Percentiles rank a stretch among this genome's conserved stretches.
Conservation (phyloP, 139 green algal genomes). For the Coelastrella sp. region DNA sequence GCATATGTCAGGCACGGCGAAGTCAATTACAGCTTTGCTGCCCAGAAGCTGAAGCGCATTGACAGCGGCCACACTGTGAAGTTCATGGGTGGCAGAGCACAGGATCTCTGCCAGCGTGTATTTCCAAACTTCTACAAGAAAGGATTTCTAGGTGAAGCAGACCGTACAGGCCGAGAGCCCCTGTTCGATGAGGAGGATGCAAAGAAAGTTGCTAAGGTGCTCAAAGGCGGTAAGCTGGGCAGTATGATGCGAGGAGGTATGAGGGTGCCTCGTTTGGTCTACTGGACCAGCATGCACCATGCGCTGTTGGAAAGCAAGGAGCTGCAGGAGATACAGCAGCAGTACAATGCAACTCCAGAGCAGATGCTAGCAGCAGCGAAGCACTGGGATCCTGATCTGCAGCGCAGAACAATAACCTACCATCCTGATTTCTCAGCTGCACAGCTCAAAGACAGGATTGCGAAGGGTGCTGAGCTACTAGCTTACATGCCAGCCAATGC, state of each 20-base stretch:
- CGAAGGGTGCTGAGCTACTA: background rate
- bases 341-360: background rate
- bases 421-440: background rate
- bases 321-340: background rate
- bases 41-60: background rate
- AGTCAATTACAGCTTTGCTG: background rate
- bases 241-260: background rate
- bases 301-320: background rate
- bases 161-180: background rate
- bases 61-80: background rate
- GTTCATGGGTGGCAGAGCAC: background rate
- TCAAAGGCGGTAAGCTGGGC: background rate
- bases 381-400: background rate
- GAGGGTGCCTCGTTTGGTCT: background rate
- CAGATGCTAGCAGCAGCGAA: slow-evolving; percentile 10
- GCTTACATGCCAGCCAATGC: background rate
- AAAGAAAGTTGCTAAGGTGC: background rate
- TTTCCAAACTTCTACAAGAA: background rate
- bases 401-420: background rate
- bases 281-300: background rate
- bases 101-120: background rate
- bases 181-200: background rate
- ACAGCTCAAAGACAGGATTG: background rate
- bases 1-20: background rate
- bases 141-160: background rate